A percentile compares a stretch with the other conserved stretches of the same genome.
phyloP scores from a whole-genome alignment of 2,329 filamentous ascomycete genomes.

The Colletotrichum higginsianum region DNA sequence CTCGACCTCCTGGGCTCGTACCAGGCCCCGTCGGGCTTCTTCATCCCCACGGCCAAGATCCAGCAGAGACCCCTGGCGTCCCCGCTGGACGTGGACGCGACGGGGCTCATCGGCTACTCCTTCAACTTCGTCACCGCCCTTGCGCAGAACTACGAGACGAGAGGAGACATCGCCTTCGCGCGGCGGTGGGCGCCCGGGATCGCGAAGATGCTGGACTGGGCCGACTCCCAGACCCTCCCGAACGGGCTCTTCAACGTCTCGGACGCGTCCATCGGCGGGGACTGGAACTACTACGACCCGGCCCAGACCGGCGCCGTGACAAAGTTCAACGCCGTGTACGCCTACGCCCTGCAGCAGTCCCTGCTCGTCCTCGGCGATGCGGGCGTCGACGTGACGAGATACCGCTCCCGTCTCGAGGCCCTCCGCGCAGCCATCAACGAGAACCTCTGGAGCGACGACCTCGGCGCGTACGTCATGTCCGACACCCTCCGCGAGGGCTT shows the following conservation, averaged over 20 bases:
- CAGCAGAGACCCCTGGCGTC: slow-evolving; percentile 47
- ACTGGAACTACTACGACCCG: slow-evolving; percentile 55
- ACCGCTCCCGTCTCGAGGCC: slow-evolving; percentile 45
- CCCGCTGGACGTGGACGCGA: slow-evolving; percentile 46
- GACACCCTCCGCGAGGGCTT: slow-evolving; percentile 43
- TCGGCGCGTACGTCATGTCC: slow-evolving; percentile 48
- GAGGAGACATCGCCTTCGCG: slow-evolving; percentile 48
- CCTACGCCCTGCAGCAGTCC: slow-evolving; percentile 50
- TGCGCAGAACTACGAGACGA: slow-evolving; percentile 48
- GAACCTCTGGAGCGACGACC: slow-evolving; percentile 46
- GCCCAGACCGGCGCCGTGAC: slow-evolving; percentile 48
- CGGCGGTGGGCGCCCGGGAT: slow-evolving; percentile 48
- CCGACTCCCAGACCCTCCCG: slow-evolving; percentile 47
- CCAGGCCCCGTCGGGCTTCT: slow-evolving; percentile 50
- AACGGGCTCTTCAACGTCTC: slow-evolving; percentile 49
- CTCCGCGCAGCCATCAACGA: slow-evolving; percentile 48
- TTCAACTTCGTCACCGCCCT: slow-evolving; percentile 52
- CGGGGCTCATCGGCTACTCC: slow-evolving; percentile 54
- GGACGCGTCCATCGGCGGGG: slow-evolving; percentile 48
- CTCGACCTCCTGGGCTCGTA: slow-evolving; percentile 47
- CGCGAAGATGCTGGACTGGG: slow-evolving; percentile 53
- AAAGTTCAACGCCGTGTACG: slow-evolving; percentile 53
- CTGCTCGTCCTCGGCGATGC: slow-evolving; percentile 42
- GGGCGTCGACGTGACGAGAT: slow-evolving; percentile 44
- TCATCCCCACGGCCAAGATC: slow-evolving; percentile 51